Evolutionary conservation across 306 rosid genomes (phyloP).

Genomic region (Malus domestica): DNA sequence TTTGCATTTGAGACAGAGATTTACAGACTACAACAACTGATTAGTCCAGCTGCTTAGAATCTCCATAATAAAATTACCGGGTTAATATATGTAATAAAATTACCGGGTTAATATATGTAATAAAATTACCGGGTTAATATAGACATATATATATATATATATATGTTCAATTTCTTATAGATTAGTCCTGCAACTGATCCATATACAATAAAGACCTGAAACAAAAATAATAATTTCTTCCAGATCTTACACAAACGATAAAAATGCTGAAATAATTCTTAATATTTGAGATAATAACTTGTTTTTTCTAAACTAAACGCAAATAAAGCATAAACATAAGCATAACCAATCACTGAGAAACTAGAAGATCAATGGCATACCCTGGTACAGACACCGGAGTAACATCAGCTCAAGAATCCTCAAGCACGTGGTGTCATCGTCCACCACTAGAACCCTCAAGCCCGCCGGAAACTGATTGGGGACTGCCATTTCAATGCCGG

Average conservation of each 20-base stretch:
- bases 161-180: too few relatives aligned
- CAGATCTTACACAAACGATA: too few relatives aligned
- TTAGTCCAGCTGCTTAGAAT: not conserved
- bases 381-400: slow-evolving; percentile 31
- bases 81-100: too few relatives aligned
- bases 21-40: not conserved
- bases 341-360: not conserved
- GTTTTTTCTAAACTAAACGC: not conserved
- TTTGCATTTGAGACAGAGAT: not conserved
- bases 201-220: not conserved
- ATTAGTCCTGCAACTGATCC: not conserved
- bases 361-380: slow-evolving; percentile 18
- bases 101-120: too few relatives aligned
- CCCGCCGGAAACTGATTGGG: slow-evolving; percentile 36
- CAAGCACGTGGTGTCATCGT: slow-evolving; percentile 35
- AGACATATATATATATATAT: too few relatives aligned
- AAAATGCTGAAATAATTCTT: not conserved
- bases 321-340: not conserved
- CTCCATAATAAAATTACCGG: too few relatives aligned
- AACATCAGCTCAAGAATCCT: slow-evolving; percentile 32
- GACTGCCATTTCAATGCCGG: not conserved
- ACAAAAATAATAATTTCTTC: too few relatives aligned
- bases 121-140: too few relatives aligned
- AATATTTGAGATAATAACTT: not conserved
- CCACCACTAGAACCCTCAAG: slow-evolving; percentile 55